phyloP scores from a whole-genome alignment of 192 early-diverging fungal species.

The Podila verticillata region DNA sequence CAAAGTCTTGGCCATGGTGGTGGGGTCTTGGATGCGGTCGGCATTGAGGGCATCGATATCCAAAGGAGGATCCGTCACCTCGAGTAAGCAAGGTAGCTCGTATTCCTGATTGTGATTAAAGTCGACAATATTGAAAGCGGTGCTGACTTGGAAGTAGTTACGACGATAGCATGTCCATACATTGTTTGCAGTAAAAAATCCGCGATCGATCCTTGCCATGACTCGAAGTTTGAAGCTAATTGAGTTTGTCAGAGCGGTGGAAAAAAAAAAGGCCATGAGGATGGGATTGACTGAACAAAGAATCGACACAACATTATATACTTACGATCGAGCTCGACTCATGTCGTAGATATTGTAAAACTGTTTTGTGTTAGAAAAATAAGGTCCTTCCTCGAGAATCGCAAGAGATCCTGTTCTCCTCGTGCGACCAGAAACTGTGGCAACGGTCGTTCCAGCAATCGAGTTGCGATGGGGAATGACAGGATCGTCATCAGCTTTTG shows the following conservation, averaged over 20 bases:
- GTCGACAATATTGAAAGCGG: constrained; percentile 63
- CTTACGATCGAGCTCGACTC: constrained; percentile 64
- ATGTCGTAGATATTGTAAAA: constrained; percentile 68
- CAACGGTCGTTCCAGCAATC: constrained; percentile 36
- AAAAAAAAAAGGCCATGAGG: constrained; percentile 1
- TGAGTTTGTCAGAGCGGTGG: neutral
- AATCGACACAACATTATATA: neutral
- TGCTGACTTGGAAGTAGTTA: constrained; percentile 91
- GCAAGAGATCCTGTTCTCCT: constrained; percentile 51
- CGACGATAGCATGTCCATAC: constrained; percentile 93
- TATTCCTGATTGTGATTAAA: constrained; percentile 52
- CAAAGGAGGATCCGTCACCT: constrained; percentile 32
- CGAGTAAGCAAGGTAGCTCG: constrained; percentile 72
- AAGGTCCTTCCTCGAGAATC: constrained; percentile 69
- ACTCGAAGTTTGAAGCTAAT: constrained; percentile 65
- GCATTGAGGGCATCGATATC: constrained; percentile 7
- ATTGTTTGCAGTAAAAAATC: constrained; percentile 83
- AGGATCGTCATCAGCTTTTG: constrained; percentile 16
- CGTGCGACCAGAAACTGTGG: constrained; percentile 7
- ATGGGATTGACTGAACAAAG: neutral
- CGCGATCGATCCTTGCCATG: constrained; percentile 82
- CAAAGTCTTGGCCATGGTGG: constrained; percentile 1
- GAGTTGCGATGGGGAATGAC: constrained; percentile 44
- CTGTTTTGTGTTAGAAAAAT: constrained; percentile 76
- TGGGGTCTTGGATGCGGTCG: neutral